Evolutionary conservation across 2,329 filamentous ascomycete genomes (phyloP).

Genomic region (Beauveria australis): DNA sequence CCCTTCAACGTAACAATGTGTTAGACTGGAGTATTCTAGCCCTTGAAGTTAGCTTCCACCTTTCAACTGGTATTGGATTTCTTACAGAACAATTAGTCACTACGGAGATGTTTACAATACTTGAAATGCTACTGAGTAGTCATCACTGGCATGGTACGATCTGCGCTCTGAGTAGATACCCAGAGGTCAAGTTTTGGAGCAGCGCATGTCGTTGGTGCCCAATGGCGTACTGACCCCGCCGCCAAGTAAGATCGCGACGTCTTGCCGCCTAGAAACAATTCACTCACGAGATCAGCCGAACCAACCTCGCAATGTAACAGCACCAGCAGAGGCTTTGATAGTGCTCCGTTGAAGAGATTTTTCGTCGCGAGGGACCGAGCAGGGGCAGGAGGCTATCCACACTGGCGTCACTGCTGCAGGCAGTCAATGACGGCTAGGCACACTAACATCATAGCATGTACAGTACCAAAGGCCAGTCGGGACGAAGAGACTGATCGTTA

Average conservation of each 20-base stretch:
- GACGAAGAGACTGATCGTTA: background rate
- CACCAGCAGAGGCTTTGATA: background rate
- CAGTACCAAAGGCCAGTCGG: background rate
- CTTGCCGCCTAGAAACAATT: background rate
- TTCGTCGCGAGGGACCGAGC: background rate
- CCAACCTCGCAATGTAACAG: background rate
- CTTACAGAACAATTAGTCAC: too few relatives aligned
- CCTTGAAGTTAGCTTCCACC: too few relatives aligned
- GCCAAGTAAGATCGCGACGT: background rate
- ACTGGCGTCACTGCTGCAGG: background rate
- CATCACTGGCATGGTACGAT: too few relatives aligned
- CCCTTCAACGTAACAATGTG: too few relatives aligned
- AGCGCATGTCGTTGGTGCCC: too few relatives aligned
- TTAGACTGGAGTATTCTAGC: too few relatives aligned
- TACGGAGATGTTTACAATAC: too few relatives aligned
- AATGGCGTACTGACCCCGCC: too few relatives aligned
- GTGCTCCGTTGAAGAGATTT: background rate
- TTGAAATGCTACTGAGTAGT: too few relatives aligned
- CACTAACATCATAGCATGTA: background rate
- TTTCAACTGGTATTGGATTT: too few relatives aligned
- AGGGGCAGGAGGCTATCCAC: background rate
- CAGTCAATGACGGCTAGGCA: background rate
- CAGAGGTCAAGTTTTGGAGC: too few relatives aligned
- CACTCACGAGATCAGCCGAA: background rate
- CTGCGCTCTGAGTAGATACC: too few relatives aligned